phyloP scores from a whole-genome alignment of 345 rosid genomes.

The thale cress (Arabidopsis thaliana) region TAIR10.1 NC_003071.7:18290001-18290500 shows the following conservation, averaged over 20 bases:
- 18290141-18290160: not conserved
- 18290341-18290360: conserved; percentile 17
- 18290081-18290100: conserved; percentile 58
- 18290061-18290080: conserved; percentile 49
- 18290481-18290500: conserved; percentile 59
- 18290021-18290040: conserved; percentile 18
- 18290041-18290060: not conserved
- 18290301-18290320: conserved; percentile 33
- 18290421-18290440: conserved; percentile 9
- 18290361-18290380: conserved; percentile 52
- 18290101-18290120: conserved; percentile 60
- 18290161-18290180: not conserved
- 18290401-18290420: conserved; percentile 41
- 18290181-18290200: too few relatives aligned
- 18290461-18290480: conserved; percentile 58
- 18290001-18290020: conserved; percentile 2
- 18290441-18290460: conserved; percentile 59
- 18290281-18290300: conserved; percentile 40
- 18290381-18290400: conserved; percentile 53
- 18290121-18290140: not conserved
- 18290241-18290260: conserved; percentile 36
- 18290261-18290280: conserved; percentile 45
- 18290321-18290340: not conserved
- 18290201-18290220: not conserved
- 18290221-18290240: conserved; percentile 37